A percentile compares a stretch with the other conserved stretches of the same genome.
phyloP scores from a whole-genome alignment of 495 filamentous ascomycete genomes.

The Thermothielavioides terrestris region DNA sequence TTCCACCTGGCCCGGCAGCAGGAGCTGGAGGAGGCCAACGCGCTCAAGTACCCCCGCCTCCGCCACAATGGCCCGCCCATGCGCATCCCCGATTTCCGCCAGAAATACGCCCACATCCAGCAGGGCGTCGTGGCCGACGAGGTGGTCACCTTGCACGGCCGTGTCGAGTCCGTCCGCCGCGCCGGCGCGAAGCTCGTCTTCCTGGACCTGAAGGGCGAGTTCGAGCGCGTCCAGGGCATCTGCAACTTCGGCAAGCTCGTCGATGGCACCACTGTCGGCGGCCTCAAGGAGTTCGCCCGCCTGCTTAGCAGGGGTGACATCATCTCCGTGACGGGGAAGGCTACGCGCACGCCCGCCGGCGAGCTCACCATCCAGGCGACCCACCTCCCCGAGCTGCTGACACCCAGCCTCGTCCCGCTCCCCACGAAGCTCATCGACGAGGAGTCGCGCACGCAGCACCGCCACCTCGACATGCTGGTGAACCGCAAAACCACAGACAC shows the following conservation, averaged over 20 bases:
- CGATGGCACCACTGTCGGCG: conserved; percentile 17
- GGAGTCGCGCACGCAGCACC: conserved; percentile 57
- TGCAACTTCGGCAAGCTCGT: conserved; percentile 53
- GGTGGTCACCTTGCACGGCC: conserved; percentile 40
- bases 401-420: conserved; percentile 66
- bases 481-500: conserved; percentile 57
- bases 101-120: conserved; percentile 26
- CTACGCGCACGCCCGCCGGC: conserved; percentile 61
- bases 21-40: conserved; percentile 26
- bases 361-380: conserved; percentile 67
- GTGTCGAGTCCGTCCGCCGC: conserved; percentile 35
- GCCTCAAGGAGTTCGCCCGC: conserved; percentile 51
- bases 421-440: conserved; percentile 56
- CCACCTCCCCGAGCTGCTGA: conserved; percentile 58
- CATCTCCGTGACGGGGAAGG: conserved; percentile 62
- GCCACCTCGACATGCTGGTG: conserved; percentile 75
- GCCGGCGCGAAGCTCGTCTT: conserved; percentile 69
- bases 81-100: conserved; percentile 33
- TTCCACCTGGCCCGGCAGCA: conserved; percentile 32
- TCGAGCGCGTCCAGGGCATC: conserved; percentile 61
- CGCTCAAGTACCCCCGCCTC: conserved; percentile 35
- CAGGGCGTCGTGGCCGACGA: conserved; percentile 24
- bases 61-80: conserved; percentile 18
- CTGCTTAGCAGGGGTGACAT: conserved; percentile 65
- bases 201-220: conserved; percentile 67